Evolutionary conservation across 2,329 filamentous ascomycete species (phyloP).

Genomic region (Chrysosphaeria jannelii): DNA sequence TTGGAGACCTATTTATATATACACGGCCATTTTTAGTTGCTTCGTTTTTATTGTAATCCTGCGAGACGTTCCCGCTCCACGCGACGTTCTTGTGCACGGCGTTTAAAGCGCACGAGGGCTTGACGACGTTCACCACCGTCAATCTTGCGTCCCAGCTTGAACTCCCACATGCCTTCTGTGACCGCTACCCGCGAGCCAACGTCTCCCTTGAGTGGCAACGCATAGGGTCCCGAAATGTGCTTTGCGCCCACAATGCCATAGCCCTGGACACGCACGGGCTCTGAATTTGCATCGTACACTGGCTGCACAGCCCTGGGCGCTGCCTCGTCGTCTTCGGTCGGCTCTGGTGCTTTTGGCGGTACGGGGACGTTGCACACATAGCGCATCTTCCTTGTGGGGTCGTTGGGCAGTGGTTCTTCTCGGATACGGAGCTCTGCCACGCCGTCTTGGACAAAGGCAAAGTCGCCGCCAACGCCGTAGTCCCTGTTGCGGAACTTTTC

Average conservation of each 20-base stretch:
- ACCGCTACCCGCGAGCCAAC: conserved; percentile 34
- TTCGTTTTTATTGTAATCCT: no score
- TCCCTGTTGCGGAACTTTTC: conserved; percentile 53
- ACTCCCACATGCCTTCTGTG: conserved; percentile 80
- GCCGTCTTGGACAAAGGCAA: conserved; percentile 34
- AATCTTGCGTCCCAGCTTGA: conserved; percentile 63
- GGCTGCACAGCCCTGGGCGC: background rate
- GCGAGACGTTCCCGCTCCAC: conserved; percentile 17
- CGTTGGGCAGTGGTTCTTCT: conserved; percentile 9
- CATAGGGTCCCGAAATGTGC: conserved; percentile 45
- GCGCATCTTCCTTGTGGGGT: conserved; percentile 14
- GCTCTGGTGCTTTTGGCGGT: background rate
- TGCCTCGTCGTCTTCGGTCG: background rate
- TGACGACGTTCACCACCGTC: conserved; percentile 83
- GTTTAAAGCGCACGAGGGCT: conserved; percentile 67
- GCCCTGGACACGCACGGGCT: conserved; percentile 20
- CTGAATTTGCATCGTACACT: conserved; percentile 1
- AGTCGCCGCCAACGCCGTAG: conserved; percentile 58
- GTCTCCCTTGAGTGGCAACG: conserved; percentile 35
- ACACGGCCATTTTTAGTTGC: no score
- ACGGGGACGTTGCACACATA: conserved; percentile 24
- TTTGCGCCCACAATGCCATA: conserved; percentile 38
- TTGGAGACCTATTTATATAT: no score
- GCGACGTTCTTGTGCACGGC: conserved; percentile 47
- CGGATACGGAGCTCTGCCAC: conserved; percentile 19